Conservation (phyloP, 2,329 filamentous ascomycete genomes). For the Botrytis paeoniae region DNA sequence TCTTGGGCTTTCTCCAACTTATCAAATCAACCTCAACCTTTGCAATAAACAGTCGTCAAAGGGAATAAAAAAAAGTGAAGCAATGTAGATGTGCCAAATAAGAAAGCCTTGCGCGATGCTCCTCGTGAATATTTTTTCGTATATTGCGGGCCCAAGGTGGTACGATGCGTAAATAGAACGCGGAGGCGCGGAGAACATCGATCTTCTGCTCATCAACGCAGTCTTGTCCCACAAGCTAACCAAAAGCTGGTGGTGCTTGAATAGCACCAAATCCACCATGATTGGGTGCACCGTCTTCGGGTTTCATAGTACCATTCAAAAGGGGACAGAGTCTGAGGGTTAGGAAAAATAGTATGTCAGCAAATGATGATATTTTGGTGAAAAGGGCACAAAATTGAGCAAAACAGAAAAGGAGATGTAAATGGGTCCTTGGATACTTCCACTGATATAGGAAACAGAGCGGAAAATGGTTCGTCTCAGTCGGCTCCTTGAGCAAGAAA, state of each 20-base stretch:
- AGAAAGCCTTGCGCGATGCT: not conserved
- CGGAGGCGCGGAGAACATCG: constrained; percentile 15
- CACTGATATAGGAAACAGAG: not conserved
- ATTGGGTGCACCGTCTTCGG: constrained; percentile 53
- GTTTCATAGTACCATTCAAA: constrained; percentile 77
- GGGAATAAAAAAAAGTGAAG: not conserved
- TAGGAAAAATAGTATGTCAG: constrained; percentile 11
- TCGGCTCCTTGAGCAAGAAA: constrained; percentile 21
- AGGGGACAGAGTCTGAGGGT: constrained; percentile 70
- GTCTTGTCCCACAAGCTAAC: not conserved
- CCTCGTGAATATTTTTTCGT: not conserved
- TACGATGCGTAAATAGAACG: not conserved
- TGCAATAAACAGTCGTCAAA: too few species aligned
- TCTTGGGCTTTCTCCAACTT: not conserved
- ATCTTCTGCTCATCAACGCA: not conserved
- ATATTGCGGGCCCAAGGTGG: constrained; percentile 11
- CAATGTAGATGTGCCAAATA: not conserved
- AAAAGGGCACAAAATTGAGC: not conserved
- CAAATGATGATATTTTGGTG: not conserved
- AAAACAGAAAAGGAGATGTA: not conserved
- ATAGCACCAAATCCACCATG: constrained; percentile 55
- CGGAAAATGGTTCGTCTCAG: not conserved
- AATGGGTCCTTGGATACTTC: not conserved
- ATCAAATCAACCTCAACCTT: not conserved
- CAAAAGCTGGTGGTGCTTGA: constrained; percentile 12